Base-by-base conservation (phyloP, 176 grass and related monocot genomes). In the Eremochloa ophiuroides region DNA sequence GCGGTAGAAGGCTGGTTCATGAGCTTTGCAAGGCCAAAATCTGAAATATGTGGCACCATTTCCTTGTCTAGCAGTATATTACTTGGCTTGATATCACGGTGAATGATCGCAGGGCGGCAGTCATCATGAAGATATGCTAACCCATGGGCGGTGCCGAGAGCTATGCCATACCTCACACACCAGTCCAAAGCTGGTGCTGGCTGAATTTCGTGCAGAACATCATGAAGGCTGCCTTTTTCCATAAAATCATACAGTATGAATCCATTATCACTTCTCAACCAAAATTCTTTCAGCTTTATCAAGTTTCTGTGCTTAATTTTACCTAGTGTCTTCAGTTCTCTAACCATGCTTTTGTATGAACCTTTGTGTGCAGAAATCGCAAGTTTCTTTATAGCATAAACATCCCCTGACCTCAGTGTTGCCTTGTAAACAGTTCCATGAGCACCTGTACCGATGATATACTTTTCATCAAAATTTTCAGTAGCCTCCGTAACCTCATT, bases 1-100 rank as follows among this genome's bases (percentile, higher is more conserved):
- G 86, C 76, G 69, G 2, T 23, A 56, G 89, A 80, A 74, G 75
- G 75, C n/a, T 83, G 81, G 51, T 89, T 82, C 16, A 97, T 80
- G 31, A 97, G 70, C 82, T 91, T 97, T 15, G 94, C 92, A 35
- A 94, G 91, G 74, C 94, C 94, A 87, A 97, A 97, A 84, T 97
- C 94, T 46, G 94, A 94, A 38, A 97, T 94, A 74, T 92, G 89
- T 4, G 95, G 86, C 71, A 87, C 90, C 92, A 88, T 91, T 26
- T 91, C 84, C 39, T 82, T 81, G 80, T 94, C 79, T 63, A 98
- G 31, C 81, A 98, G 80, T 83, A 98, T 98, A 84, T 98, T 98
- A 26, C 79, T 94, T 0, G 90, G 88, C 79, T 98, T 98, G 20
- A 98, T 94, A 67, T 94, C 95, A 20, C 92, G 74, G 33, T 93